Conservation (phyloP, 2,329 filamentous ascomycete genomes). For the Sclerotinia subarctica region DNA sequence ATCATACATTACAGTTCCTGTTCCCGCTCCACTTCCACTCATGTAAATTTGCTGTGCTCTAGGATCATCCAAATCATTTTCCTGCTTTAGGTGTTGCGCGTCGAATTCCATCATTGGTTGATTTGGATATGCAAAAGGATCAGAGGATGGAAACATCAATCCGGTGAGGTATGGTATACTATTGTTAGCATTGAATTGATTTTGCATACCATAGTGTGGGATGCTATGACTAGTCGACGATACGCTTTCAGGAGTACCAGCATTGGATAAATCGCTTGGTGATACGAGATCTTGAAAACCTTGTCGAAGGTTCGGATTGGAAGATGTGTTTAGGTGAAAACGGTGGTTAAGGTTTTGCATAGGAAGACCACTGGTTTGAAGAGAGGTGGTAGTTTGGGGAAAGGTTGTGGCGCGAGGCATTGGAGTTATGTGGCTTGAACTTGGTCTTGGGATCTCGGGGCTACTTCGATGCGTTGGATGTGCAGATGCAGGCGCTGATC, state of each 20-base stretch:
- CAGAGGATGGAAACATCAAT: constrained; percentile 76
- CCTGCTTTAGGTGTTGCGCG: constrained; percentile 37
- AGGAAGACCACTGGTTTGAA: constrained; percentile 28
- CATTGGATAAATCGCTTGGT: constrained; percentile 31
- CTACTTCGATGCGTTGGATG: constrained; percentile 35
- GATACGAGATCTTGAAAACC: constrained; percentile 34
- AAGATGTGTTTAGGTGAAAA: constrained; percentile 30
- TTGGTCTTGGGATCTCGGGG: constrained; percentile 26
- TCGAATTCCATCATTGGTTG: constrained; percentile 65
- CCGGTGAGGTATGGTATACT: constrained; percentile 65
- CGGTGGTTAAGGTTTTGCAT: constrained; percentile 24
- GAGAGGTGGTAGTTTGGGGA: constrained; percentile 33
- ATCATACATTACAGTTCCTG: constrained; percentile 42
- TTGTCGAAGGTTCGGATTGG: constrained; percentile 34
- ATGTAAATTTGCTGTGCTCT: constrained; percentile 32
- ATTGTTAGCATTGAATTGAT: constrained; percentile 40
- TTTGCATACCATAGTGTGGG: constrained; percentile 25
- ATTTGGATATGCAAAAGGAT: constrained; percentile 74
- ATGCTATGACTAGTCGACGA: constrained; percentile 26
- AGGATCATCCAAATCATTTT: constrained; percentile 19
- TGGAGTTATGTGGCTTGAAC: constrained; percentile 16
- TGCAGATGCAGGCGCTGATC: constrained; percentile 50
- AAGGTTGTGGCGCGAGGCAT: constrained; percentile 33
- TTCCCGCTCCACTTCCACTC: constrained; percentile 27
- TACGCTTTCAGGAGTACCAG: constrained; percentile 33